Base-by-base conservation (phyloP, 2,329 filamentous ascomycete species). In the Scedosporium boydii region DNA sequence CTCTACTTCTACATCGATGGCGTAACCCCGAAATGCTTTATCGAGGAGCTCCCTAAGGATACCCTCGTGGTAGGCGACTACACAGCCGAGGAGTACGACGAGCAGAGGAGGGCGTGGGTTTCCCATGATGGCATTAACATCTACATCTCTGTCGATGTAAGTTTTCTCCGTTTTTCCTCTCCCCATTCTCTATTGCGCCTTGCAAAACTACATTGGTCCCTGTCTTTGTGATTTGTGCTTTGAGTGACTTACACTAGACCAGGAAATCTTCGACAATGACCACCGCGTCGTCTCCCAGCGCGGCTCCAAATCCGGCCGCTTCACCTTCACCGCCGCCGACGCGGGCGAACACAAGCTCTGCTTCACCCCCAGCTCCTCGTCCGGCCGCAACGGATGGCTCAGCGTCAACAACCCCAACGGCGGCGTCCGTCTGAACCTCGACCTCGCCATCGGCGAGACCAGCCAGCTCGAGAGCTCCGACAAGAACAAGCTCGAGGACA, bases 1-100 rank as follows among this genome's bases (percentile, higher is more conserved):
- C 84, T 99, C 64, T 93, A 96, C 86, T 96, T 99, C 82, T 98
- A 90, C 81, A 87, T 98, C 75, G 92, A 98, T 74, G 90, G 89
- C 70, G 83, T 84, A 59, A 80, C 85, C 67, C 88, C 91, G 68
- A 97, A 96, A 79, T 99, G 95, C 79, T 99, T 99, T 86, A 96
- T 90, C 78, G 95, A 99, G 80, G 93, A 98, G 77, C 84, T 99
- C 64, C 93, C 95, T 67, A 97, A 98, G 81, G 93, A 96, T 76
- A 98, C 95, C 14, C 80, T 99, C 63, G 93, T 99, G 62, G 93
- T 97, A 64, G 95, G 95, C 68, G 88, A 95, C 77, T 99, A 93
- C 81, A 86, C 83, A 62, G 91, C 91, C 59, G 88, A 95, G 76
- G 89, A 96, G 75, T 95, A 86, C 79, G 87, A 95, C 75, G 84